Percentiles rank a stretch among this genome's conserved stretches.
phyloP scores from a whole-genome alignment of 768 basidiomycete genomes.

The Amanita phalloides region DNA sequence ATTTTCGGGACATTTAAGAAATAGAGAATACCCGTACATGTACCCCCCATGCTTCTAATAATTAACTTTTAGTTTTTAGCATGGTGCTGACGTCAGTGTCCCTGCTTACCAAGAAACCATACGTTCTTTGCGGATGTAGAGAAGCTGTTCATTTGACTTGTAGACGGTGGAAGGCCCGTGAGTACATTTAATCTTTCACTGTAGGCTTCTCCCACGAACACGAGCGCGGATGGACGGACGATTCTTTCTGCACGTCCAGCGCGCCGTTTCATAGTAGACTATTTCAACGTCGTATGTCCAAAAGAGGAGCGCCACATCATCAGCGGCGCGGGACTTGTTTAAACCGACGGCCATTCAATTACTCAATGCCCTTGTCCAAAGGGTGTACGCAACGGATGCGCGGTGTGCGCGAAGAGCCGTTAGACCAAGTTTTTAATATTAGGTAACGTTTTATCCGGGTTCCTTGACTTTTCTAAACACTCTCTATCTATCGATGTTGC shows the following conservation, averaged over 20 bases:
- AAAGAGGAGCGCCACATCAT: constrained; percentile 2
- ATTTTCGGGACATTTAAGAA: too few relatives aligned
- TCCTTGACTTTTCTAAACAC: background rate
- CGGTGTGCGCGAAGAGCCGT: background rate
- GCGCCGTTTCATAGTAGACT: constrained; percentile 6
- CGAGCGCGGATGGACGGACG: too few relatives aligned
- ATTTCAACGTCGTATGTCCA: constrained; percentile 6
- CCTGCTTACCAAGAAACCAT: too few relatives aligned
- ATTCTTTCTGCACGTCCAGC: background rate
- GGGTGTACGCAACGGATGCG: constrained; percentile 2
- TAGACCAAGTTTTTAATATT: constrained; percentile 3
- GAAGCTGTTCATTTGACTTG: too few relatives aligned
- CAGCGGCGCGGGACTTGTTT: background rate
- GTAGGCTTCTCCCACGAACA: too few relatives aligned
- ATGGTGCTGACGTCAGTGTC: too few relatives aligned
- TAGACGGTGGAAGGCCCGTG: too few relatives aligned
- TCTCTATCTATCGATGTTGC: background rate
- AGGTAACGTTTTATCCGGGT: background rate
- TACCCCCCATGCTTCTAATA: too few relatives aligned
- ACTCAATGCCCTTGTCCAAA: background rate
- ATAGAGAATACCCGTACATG: too few relatives aligned
- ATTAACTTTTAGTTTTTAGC: too few relatives aligned
- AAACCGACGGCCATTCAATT: constrained; percentile 1
- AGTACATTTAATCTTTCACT: too few relatives aligned
- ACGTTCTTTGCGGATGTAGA: too few relatives aligned